Percentiles rank a stretch among this genome's conserved stretches.
phyloP scores from a whole-genome alignment of 1,139 yeast genomes.

The Kazachstania sp. region DNA sequence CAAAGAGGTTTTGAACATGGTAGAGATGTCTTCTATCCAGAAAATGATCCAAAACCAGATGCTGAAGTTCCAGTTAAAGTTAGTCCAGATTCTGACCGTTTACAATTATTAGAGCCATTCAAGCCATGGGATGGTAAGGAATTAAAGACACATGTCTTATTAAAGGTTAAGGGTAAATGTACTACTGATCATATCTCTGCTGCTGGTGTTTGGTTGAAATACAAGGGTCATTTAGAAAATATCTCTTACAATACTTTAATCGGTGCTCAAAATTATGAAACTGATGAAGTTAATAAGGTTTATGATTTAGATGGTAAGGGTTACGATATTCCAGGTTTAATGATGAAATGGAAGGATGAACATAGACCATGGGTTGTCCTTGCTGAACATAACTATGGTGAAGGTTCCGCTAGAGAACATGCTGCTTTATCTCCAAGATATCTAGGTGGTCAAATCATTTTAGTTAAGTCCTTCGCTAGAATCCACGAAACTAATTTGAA shows the following conservation, averaged over 20 bases:
- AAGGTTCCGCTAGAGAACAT: slow-evolving; percentile 98
- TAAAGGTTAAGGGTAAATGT: slow-evolving; percentile 95
- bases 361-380: slow-evolving; percentile 85
- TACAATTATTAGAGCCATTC: slow-evolving; percentile 85
- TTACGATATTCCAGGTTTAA: slow-evolving; percentile 84
- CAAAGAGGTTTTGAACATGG: slow-evolving; percentile 72
- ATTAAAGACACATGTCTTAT: slow-evolving; percentile 59
- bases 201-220: slow-evolving; percentile 98
- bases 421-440: slow-evolving; percentile 95
- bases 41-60: slow-evolving; percentile 61
- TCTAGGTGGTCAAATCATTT: slow-evolving; percentile 79
- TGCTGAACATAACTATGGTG: slow-evolving; percentile 97
- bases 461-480: slow-evolving; percentile 95
- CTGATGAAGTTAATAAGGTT: slow-evolving; percentile 89
- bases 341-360: slow-evolving; percentile 91
- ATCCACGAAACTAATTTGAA: slow-evolving; percentile 86
- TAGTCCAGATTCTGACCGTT: slow-evolving; percentile 68
- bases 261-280: slow-evolving; percentile 95
- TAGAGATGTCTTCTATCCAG: slow-evolving; percentile 78
- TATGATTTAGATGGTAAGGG: slow-evolving; percentile 76
- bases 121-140: slow-evolving; percentile 80
- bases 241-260: slow-evolving; percentile 90
- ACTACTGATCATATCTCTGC: slow-evolving; percentile 98
- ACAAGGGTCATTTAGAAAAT: slow-evolving; percentile 94
- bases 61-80: slow-evolving; percentile 63